Percentiles rank a stretch among this genome's conserved stretches.
Evolutionary conservation across 2,329 filamentous ascomycete genomes (phyloP).

Genomic region (Alternaria viburni): DNA sequence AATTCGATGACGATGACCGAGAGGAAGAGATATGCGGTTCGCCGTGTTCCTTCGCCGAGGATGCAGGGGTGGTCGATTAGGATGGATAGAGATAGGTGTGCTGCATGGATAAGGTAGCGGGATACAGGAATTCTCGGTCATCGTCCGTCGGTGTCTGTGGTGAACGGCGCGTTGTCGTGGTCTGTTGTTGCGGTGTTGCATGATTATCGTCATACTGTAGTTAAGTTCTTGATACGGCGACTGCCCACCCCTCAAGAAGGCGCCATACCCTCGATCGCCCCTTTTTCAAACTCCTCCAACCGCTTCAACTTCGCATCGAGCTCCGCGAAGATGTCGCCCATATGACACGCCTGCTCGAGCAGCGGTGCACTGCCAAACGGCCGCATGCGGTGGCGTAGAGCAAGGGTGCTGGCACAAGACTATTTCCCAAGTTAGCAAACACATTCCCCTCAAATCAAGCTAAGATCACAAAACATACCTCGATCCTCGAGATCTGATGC

Average conservation of each 20-base stretch:
- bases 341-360: constrained; percentile 77
- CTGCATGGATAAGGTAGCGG: not conserved
- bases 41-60: not conserved
- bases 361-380: constrained; percentile 70
- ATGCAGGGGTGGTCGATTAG: not conserved
- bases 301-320: constrained; percentile 68
- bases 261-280: constrained; percentile 35
- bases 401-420: constrained; percentile 81
- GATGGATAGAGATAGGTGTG: not conserved
- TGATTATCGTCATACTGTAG: not conserved
- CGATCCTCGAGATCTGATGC: constrained; percentile 93
- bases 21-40: not conserved
- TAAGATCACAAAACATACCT: constrained; percentile 65
- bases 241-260: constrained; percentile 22
- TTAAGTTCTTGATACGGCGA: not conserved
- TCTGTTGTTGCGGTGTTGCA: not conserved
- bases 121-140: not conserved
- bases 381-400: constrained; percentile 77
- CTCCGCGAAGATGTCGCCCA: constrained; percentile 71
- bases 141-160: not conserved
- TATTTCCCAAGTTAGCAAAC: constrained; percentile 49
- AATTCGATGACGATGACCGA: not conserved
- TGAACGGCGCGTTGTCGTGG: not conserved
- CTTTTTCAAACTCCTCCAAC: constrained; percentile 56
- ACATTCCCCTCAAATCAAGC: not conserved